Base-by-base conservation (phyloP, 179 eudicot species). In the Drosera spatulata region DNA sequence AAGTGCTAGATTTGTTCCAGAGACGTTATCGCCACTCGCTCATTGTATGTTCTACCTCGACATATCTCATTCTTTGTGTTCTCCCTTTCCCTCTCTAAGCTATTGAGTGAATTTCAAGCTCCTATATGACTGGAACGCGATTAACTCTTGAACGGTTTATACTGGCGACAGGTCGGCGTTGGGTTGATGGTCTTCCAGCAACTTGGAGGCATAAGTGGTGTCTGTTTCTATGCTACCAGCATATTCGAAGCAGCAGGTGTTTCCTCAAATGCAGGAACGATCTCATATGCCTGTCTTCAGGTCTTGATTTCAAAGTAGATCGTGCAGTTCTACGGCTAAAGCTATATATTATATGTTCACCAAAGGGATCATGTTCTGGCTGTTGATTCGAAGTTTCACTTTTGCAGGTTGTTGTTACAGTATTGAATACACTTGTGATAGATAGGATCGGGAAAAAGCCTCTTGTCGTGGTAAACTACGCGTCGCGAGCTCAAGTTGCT, bases 1-100 rank as follows among this genome's bases (percentile, higher is more conserved):
- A 59, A 61, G 39, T 88, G 48, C 63, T 76, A 43, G 90, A 91
- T 66, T 74, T 91, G 79, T 88, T 91, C 70, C 86, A 86, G 56
- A 79, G 63, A 62, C 82, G 86, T 77, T 86, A 91, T 69, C 50
- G 75, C 63, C 70, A 83, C 57, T 84, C 87, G 42, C 77, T 88
- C 66, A 84, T 63, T 48, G 95, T 88, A 88, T 74, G 61, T 37
- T n/a, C 14, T 47, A 54, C 66, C 48, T 45, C 15, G 47, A 33
- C 43, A 6, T 10, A 6, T 10, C 10, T 10, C 33, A 22, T 22
- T 22, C 33, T 22, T 22, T 22, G 33, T 22, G 33, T 22, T 22
- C 33, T 22, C 33, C 33, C 33, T 22, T 22, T 22, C 33, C 33
- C 33, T 22, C 33, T 22, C 33, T 22, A 22, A 22, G 33, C 33